Evolutionary conservation across 345 rosid species (phyloP).

Genomic region (Murraya koenigii): DNA sequence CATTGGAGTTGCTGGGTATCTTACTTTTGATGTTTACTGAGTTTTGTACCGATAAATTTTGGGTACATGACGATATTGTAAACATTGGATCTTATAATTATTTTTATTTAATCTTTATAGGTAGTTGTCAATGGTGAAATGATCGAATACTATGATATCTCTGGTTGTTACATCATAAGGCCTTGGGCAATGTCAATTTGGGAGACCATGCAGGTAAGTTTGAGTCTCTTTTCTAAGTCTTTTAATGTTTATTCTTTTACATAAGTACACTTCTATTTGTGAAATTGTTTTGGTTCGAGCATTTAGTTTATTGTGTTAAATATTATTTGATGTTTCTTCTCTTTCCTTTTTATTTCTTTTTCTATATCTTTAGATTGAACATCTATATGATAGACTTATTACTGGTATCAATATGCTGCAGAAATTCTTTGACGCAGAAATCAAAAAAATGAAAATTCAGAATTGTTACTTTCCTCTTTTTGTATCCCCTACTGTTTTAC

Average conservation of each 20-base stretch:
- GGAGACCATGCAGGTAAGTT: constrained; percentile 91
- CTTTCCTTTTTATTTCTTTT: not conserved
- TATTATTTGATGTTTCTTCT: not conserved
- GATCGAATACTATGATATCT: constrained; percentile 96
- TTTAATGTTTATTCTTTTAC: not conserved
- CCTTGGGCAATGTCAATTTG: constrained; percentile 97
- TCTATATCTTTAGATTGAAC: not conserved
- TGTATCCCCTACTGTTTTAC: constrained; percentile 81
- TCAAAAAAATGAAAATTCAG: constrained; percentile 88
- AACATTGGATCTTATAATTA: not conserved
- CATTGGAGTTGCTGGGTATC: not conserved
- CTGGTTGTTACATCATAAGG: constrained; percentile 95
- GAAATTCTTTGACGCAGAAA: constrained; percentile 87
- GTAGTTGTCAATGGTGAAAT: constrained; percentile 86
- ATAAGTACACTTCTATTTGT: not conserved
- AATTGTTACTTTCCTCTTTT: constrained; percentile 96
- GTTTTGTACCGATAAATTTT: not conserved
- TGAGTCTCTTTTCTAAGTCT: not conserved
- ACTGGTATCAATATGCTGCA: constrained; percentile 38
- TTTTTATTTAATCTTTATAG: constrained; percentile 32
- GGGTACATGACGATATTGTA: not conserved
- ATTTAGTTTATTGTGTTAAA: not conserved
- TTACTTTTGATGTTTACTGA: not conserved
- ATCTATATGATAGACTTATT: constrained; percentile 5
- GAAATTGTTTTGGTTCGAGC: not conserved